A percentile compares a stretch with the other conserved stretches of the same genome.
Conservation (phyloP, 2,329 filamentous ascomycete genomes). For the Aspergillus sp. region DNA sequence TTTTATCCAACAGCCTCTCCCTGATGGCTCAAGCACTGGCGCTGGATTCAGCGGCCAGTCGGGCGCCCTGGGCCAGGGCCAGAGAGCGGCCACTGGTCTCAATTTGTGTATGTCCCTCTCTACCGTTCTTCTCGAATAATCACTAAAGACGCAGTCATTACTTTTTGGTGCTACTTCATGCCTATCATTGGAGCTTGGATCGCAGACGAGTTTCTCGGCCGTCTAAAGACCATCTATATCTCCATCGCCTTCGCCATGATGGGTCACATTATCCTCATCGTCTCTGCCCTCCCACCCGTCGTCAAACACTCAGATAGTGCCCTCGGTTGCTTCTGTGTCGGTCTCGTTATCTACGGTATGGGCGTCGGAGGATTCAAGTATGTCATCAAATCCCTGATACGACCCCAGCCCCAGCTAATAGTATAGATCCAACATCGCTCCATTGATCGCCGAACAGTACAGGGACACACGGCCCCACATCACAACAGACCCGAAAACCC, state of each 20-base stretch:
- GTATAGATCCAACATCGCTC: slow-evolving; percentile 67
- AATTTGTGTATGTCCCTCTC: slow-evolving; percentile 44
- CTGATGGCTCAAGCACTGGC: slow-evolving; percentile 59
- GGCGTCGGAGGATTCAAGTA: slow-evolving; percentile 79
- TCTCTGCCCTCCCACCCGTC: slow-evolving; percentile 67
- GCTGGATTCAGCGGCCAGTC: slow-evolving; percentile 38
- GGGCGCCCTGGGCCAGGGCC: slow-evolving; percentile 64
- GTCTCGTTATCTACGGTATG: slow-evolving; percentile 70
- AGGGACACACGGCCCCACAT: slow-evolving; percentile 63
- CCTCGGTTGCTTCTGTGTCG: slow-evolving; percentile 66
- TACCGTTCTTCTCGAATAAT: not conserved
- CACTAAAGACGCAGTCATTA: slow-evolving; percentile 49
- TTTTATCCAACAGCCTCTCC: slow-evolving; percentile 64
- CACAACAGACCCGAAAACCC: slow-evolving; percentile 56
- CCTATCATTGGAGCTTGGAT: slow-evolving; percentile 65
- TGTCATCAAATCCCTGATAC: not conserved
- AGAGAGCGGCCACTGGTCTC: slow-evolving; percentile 60
- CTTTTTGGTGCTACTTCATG: slow-evolving; percentile 67
- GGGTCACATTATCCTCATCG: slow-evolving; percentile 70
- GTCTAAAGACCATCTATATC: slow-evolving; percentile 72
- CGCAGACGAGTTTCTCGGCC: slow-evolving; percentile 72
- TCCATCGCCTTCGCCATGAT: slow-evolving; percentile 67
- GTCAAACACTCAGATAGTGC: slow-evolving; percentile 62
- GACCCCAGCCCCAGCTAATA: not conserved
- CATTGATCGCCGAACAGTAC: slow-evolving; percentile 72